phyloP scores from a whole-genome alignment of 345 rosid species.

The Nephelium lappaceum region DNA sequence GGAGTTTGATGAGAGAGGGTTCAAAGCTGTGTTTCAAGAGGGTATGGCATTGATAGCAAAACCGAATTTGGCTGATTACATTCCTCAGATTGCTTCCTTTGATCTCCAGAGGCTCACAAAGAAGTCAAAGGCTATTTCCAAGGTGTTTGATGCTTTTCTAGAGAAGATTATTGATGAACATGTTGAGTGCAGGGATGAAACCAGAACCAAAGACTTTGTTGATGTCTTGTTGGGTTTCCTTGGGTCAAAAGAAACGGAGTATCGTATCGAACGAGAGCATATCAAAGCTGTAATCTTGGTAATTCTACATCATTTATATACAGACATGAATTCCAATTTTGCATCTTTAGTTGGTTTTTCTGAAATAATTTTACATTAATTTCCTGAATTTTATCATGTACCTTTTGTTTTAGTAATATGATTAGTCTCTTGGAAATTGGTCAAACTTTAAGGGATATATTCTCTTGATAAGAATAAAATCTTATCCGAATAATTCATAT shows the following conservation, averaged over 20 bases:
- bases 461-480: too few species aligned
- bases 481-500: too few species aligned
- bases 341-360: too few species aligned
- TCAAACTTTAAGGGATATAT: too few species aligned
- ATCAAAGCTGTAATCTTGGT: slow-evolving; percentile 35
- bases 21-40: slow-evolving; percentile 35
- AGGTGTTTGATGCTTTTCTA: slow-evolving; percentile 35
- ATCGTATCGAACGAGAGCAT: slow-evolving; percentile 23
- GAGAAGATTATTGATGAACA: slow-evolving; percentile 40
- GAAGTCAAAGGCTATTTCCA: slow-evolving; percentile 36
- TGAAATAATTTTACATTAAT: too few species aligned
- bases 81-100: slow-evolving; percentile 31
- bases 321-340: too few species aligned
- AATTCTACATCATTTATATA: not conserved
- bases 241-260: slow-evolving; percentile 31
- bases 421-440: too few species aligned
- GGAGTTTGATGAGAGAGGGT: slow-evolving; percentile 33
- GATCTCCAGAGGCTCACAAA: slow-evolving; percentile 42
- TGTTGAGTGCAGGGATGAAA: slow-evolving; percentile 19
- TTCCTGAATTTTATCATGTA: too few species aligned
- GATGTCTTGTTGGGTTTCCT: slow-evolving; percentile 32
- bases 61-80: slow-evolving; percentile 37
- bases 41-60: slow-evolving; percentile 15
- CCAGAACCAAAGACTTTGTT: slow-evolving; percentile 31
- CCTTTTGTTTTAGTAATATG: too few species aligned